phyloP scores from a whole-genome alignment of 371 early-diverging fungal genomes.

The Batrachochytrium dendrobatidis region DNA sequence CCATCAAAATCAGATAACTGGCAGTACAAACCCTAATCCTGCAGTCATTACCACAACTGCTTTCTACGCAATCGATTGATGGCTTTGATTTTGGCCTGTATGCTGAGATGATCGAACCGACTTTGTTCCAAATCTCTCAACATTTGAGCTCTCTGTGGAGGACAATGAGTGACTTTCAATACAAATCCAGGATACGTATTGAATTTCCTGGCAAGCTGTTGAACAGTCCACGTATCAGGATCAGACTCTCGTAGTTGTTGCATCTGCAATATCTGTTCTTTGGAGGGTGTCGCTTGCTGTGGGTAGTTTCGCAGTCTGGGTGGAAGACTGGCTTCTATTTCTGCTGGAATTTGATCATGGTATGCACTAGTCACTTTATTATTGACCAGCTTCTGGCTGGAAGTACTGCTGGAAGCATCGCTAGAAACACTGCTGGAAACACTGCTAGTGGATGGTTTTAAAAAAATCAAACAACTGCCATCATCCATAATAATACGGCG shows the following conservation, averaged over 20 bases:
- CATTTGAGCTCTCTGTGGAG: slow-evolving; percentile 18
- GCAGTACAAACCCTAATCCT: too few relatives aligned
- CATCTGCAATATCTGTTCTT: slow-evolving; percentile 25
- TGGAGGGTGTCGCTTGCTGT: slow-evolving; percentile 8
- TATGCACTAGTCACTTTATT: neutral
- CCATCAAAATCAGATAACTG: too few relatives aligned
- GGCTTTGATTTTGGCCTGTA: slow-evolving; percentile 26
- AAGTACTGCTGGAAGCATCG: neutral
- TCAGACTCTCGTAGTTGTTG: slow-evolving; percentile 23
- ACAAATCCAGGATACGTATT: slow-evolving; percentile 29
- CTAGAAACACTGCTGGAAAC: neutral
- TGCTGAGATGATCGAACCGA: slow-evolving; percentile 24
- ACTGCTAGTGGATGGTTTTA: neutral
- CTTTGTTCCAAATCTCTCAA: slow-evolving; percentile 17
- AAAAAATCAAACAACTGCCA: slow-evolving; percentile 29
- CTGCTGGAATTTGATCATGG: neutral
- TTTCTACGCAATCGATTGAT: slow-evolving; percentile 35
- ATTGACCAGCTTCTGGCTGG: slow-evolving; percentile 3
- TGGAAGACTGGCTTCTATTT: slow-evolving; percentile 13
- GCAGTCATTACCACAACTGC: slow-evolving; percentile 36
- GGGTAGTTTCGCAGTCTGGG: slow-evolving; percentile 27
- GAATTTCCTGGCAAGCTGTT: slow-evolving; percentile 26
- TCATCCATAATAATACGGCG: slow-evolving; percentile 32
- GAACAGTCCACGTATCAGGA: slow-evolving; percentile 38
- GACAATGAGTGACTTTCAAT: slow-evolving; percentile 17